Conservation (phyloP, 805 yeast genomes). For the Scheffersomyces amazonensis region DNA sequence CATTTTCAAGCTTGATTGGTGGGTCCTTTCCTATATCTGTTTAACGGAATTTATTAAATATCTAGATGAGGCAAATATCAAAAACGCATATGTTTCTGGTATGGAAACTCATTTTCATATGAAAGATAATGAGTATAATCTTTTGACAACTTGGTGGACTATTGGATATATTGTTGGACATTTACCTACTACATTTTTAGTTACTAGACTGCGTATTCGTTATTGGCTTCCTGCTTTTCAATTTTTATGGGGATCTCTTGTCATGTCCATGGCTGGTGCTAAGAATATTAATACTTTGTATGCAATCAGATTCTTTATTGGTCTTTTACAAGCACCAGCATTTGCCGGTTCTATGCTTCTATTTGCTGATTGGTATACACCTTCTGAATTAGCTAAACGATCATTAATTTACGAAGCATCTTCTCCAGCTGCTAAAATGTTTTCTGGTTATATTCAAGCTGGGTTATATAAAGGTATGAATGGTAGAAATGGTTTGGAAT, state of each 20-base stretch:
- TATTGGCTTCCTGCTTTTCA: constrained; percentile 30
- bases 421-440: constrained; percentile 9
- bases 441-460: constrained; percentile 17
- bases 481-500: constrained; percentile 36
- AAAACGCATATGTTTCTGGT: not conserved
- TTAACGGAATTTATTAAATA: not conserved
- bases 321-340: constrained; percentile 22
- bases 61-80: not conserved
- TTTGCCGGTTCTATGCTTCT: constrained; percentile 12
- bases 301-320: constrained; percentile 19
- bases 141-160: constrained; percentile 50
- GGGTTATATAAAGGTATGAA: constrained; percentile 21
- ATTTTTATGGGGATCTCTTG: constrained; percentile 33
- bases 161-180: constrained; percentile 44
- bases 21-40: not conserved
- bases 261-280: constrained; percentile 30
- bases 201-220: constrained; percentile 24
- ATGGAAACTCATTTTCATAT: not conserved
- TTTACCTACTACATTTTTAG: constrained; percentile 8
- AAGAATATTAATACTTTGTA: constrained; percentile 12
- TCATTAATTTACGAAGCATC: constrained; percentile 9
- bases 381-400: constrained; percentile 17
- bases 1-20: not conserved
- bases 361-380: constrained; percentile 20
- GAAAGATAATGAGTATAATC: not conserved